These are phyloP conservation scores for Mayamaea pseudoterrestris DNA, from an alignment of 108 stramenopile genomes.

Conservation along the genomic window DNA sequence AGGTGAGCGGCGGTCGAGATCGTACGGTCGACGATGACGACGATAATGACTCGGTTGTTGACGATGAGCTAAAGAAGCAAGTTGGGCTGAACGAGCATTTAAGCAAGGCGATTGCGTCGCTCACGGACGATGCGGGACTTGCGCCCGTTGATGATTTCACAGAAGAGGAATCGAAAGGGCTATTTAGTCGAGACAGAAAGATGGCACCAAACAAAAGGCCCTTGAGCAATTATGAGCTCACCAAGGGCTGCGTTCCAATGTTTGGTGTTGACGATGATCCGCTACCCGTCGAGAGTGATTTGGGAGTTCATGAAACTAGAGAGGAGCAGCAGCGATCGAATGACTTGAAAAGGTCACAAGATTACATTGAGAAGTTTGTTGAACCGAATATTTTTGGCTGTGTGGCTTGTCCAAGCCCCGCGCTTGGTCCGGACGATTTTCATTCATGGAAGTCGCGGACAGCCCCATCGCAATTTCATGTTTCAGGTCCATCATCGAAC, in stretches of 20 bases:
- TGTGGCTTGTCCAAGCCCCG: constrained; percentile 67
- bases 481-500: neutral
- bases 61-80: constrained; percentile 65
- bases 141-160: constrained; percentile 13
- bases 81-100: constrained; percentile 81
- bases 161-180: constrained; percentile 4
- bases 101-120: constrained; percentile 57
- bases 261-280: constrained; percentile 73
- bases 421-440: constrained; percentile 63
- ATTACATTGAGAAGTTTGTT: constrained; percentile 56
- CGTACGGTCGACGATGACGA: constrained; percentile 11
- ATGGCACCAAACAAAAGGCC: constrained; percentile 19
- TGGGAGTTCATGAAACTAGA: constrained; percentile 68
- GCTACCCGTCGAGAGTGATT: constrained; percentile 63
- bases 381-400: constrained; percentile 67
- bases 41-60: constrained; percentile 64
- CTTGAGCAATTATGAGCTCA: constrained; percentile 66
- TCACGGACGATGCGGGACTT: constrained; percentile 27
- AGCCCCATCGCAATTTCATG: constrained; percentile 3
- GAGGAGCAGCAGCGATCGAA: constrained; percentile 59
- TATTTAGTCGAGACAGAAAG: constrained; percentile 1
- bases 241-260: constrained; percentile 63
- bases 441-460: constrained; percentile 66
- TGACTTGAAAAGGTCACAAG: constrained; percentile 43
- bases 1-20: neutral